A percentile compares a stretch with the other conserved stretches of the same genome.
phyloP scores from a whole-genome alignment of 2,329 filamentous ascomycete species.

The Thielaviopsis cerberus region DNA sequence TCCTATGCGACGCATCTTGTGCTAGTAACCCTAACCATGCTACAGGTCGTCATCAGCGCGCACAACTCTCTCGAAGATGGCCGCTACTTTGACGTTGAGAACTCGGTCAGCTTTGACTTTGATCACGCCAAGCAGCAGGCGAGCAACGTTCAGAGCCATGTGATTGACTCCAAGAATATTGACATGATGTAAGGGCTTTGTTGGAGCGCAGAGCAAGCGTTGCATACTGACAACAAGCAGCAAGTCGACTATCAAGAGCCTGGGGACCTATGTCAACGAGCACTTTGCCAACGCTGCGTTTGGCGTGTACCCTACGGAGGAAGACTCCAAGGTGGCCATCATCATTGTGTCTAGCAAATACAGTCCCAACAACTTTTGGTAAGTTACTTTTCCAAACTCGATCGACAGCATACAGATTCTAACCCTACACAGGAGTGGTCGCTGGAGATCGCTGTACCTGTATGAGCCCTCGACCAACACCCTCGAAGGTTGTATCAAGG shows the following conservation, averaged over 20 bases:
- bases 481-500: constrained; percentile 65
- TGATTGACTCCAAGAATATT: constrained; percentile 54
- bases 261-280: constrained; percentile 61
- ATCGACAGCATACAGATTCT: not conserved
- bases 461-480: constrained; percentile 49
- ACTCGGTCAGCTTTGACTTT: constrained; percentile 71
- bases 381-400: constrained; percentile 15
- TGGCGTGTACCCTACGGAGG: constrained; percentile 64
- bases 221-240: constrained; percentile 18
- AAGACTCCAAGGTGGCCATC: constrained; percentile 59
- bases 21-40: not conserved
- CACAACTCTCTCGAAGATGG: constrained; percentile 67
- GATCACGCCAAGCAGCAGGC: constrained; percentile 74
- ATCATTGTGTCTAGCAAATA: constrained; percentile 90
- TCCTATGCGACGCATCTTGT: not conserved
- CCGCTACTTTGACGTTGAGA: constrained; percentile 80
- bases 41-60: constrained; percentile 62
- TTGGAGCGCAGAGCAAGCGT: constrained; percentile 2
- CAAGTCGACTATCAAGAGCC: constrained; percentile 64
- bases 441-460: constrained; percentile 80
- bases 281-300: constrained; percentile 72
- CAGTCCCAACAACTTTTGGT: constrained; percentile 96
- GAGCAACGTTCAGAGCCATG: constrained; percentile 61
- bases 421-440: constrained; percentile 53
- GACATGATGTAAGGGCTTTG: constrained; percentile 52